phyloP scores from a whole-genome alignment of 2,329 filamentous ascomycete genomes.

The Cephalotrichum gorgonifer region DNA sequence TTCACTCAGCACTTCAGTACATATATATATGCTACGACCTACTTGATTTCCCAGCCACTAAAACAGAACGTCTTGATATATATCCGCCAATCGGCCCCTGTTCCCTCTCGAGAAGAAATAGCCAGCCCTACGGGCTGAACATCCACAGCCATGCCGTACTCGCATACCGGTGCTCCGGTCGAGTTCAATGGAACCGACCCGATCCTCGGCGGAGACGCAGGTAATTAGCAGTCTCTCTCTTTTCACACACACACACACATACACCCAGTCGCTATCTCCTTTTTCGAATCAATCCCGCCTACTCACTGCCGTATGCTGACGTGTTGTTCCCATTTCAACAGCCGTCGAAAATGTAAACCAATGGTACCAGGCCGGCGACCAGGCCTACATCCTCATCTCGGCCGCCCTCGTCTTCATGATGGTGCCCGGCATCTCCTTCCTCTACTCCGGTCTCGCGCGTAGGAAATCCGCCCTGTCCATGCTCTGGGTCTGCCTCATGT shows the following conservation, averaged over 20 bases:
- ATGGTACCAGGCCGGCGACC: constrained; percentile 87
- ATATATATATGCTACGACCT: too few species aligned
- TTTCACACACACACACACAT: background rate
- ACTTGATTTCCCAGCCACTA: too few species aligned
- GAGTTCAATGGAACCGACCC: constrained; percentile 54
- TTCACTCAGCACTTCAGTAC: too few species aligned
- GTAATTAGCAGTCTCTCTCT: constrained; percentile 39
- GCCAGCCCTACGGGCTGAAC: background rate
- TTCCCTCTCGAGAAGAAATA: too few species aligned
- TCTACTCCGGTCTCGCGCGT: constrained; percentile 95
- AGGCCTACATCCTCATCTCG: constrained; percentile 83
- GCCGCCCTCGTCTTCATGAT: constrained; percentile 93
- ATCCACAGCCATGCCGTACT: constrained; percentile 41
- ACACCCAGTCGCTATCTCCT: background rate
- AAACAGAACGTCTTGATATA: too few species aligned
- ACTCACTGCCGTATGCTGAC: background rate
- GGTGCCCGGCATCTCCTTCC: constrained; percentile 92
- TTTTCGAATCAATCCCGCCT: constrained; percentile 1
- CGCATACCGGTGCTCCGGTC: constrained; percentile 46
- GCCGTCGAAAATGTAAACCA: constrained; percentile 84
- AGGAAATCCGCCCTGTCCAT: constrained; percentile 94
- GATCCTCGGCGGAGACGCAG: constrained; percentile 64
- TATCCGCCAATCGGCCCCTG: too few species aligned
- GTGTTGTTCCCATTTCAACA: constrained; percentile 26
- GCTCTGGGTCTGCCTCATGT: constrained; percentile 96